Base-by-base conservation (phyloP, 2,329 filamentous ascomycete genomes). In the Mycosphaerelloides madeirae region DNA sequence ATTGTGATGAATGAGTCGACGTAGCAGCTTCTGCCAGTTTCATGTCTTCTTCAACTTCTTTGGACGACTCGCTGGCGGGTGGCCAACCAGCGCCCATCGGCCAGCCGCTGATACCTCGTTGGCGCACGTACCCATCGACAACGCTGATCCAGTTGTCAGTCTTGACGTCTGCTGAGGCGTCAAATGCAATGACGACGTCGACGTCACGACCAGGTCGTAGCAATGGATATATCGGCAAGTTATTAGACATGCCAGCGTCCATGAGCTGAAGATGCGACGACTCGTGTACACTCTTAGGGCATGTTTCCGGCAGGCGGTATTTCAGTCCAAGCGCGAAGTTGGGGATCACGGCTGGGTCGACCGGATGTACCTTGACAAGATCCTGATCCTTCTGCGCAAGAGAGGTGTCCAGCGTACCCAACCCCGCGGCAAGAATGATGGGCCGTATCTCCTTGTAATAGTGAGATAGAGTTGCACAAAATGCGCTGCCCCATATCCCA, bases 241-340 rank as follows among this genome's bases (percentile, higher is more conserved):
- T 98, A 64, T 98, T 97, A 53, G 87, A 94, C 93, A 98, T 98
- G 39, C 93, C 93, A 1, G 93, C 90, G 65, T 98, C 93, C 90
- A 96, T 97, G 13, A 76, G 65, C 43, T 74, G 68, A 29, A 75
- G 62, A 63, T 95, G 84, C 34, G 83, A 75, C 12, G 75, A 76
- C 14, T 79, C 73, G 57, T 86, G 82, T 31, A 95, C 79, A 46
- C 80, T 88, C 25, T 83, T 79, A 0, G 93, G 89, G n/a, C 84
- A 85, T 0, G 87, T 86, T 1, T 78, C 68, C 1, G 88, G 85
- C 6, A 98, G 73, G 49, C 79, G 75, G 11, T 79, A 82, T 56
- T 85, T 77, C 82, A 98, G 85, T 7, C 85, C 86, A 48, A 88
- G 81, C 0, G 83, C 83, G 60, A 85, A 97, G 64, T 98, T 98